phyloP scores from a whole-genome alignment of 2,329 filamentous ascomycete genomes.

The Rhytidhysteron rufulum region DNA sequence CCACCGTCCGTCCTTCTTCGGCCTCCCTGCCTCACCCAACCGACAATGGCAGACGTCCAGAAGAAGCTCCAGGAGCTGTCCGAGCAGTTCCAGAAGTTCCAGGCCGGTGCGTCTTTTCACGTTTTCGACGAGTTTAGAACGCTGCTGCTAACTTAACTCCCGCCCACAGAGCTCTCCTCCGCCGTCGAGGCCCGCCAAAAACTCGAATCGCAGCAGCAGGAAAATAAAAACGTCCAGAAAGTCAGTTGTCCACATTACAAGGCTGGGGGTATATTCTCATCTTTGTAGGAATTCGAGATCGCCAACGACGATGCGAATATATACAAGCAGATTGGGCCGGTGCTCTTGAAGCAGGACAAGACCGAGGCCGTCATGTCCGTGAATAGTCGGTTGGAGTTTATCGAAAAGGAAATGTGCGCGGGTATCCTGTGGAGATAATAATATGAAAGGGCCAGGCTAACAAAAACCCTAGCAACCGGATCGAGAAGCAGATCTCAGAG shows the following conservation, averaged over 20 bases:
- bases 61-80: conserved; percentile 76
- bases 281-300: conserved; percentile 69
- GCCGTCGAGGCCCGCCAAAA: conserved; percentile 78
- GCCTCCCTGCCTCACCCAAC: conserved; percentile 6
- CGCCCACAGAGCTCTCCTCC: conserved; percentile 72
- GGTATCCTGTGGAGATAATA: conserved; percentile 4
- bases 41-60: conserved; percentile 61
- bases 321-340: conserved; percentile 92
- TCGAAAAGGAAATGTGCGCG: conserved; percentile 83
- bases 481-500: conserved; percentile 63
- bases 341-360: conserved; percentile 92
- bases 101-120: conserved; percentile 60
- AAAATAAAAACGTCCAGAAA: conserved; percentile 84
- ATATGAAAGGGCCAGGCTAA: conserved; percentile 6
- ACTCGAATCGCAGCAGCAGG: conserved; percentile 89
- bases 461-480: conserved; percentile 51
- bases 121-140: conserved; percentile 1
- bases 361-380: conserved; percentile 86
- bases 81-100: conserved; percentile 82
- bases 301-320: conserved; percentile 81
- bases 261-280: conserved; percentile 4
- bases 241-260: conserved; percentile 39
- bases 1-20: not conserved
- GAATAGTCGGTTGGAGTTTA: conserved; percentile 86
- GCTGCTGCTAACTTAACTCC: conserved; percentile 17